Evolutionary conservation across 2,329 filamentous ascomycete species (phyloP), one percentile per base, ranked within the genome.

Genomic region (Hypoxylon sp.): DNA sequence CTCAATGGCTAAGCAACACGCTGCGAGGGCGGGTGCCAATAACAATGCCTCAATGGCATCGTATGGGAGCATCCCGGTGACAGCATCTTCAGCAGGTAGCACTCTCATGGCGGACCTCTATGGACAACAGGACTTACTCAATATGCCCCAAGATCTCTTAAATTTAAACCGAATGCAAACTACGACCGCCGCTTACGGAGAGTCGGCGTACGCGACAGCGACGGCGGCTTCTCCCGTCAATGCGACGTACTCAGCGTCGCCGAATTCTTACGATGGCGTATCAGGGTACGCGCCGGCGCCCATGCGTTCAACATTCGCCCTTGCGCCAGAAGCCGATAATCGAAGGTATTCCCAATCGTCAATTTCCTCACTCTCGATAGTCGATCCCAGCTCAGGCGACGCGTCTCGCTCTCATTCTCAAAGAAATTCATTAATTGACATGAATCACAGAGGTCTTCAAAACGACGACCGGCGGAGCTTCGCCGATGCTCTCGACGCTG

Each of bases 401-500:
- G 71, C 75, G 41, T 71, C 72, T 60, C 77, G 75, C 60, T 80
- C 86, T 75, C 87, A 83, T 78, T 80, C 86, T 75, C 87, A 83
- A 78, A 88, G 86, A 81, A 87, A 83, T 79, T 87, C 87, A 76
- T 81, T 89, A 80, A 85, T 90, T 90, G 88, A 91, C 87, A 84
- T 86, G 80, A 81, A 82, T 75, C 86, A 86, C 81, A 87, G 89
- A 79, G 83, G 82, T 72, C 81, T 87, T 56, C 77, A 79, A 81
- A 79, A 87, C 81, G 83, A 88, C 81, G 83, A 88, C 82, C 77
- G 90, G 84, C 79, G 91, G 73, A 91, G 90, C 74, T 97, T 94
- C 79, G 93, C 91, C 72, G 95, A 98, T 77, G 93, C 93, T 28
- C 89, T 98, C 62, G 95, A 98, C 79, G 94, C 94, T 23, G 94